phyloP scores from a whole-genome alignment of 768 basidiomycete genomes.

The Lactarius quietus region DNA sequence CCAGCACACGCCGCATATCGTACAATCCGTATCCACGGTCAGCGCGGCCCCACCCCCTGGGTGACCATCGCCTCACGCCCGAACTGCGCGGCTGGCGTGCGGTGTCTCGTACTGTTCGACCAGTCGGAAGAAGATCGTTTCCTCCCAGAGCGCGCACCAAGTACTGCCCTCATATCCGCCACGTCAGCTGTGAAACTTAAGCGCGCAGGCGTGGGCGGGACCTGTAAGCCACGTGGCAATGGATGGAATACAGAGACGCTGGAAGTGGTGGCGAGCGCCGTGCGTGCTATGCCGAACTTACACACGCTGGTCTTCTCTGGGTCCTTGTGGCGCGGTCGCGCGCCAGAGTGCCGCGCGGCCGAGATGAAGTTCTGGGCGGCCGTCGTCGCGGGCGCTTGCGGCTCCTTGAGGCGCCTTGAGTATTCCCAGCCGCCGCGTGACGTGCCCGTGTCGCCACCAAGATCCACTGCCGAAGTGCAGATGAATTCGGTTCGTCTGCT shows the following conservation, averaged over 20 bases:
- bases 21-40: conserved; percentile 3
- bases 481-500: conserved; percentile 1
- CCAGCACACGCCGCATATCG: conserved; percentile 19
- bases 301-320: conserved; percentile 8
- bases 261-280: conserved; percentile 3
- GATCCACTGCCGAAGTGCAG: not conserved
- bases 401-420: not conserved
- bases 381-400: not conserved
- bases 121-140: not conserved
- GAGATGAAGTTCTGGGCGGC: conserved; percentile 6
- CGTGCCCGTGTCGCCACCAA: not conserved
- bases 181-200: not conserved
- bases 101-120: conserved; percentile 12
- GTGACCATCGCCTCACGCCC: conserved; percentile 4
- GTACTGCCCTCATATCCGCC: not conserved
- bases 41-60: conserved; percentile 6
- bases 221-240: not conserved
- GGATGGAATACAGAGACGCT: conserved; percentile 3
- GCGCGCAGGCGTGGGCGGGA: not conserved
- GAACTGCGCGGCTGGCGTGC: conserved; percentile 7
- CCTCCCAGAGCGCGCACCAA: conserved; percentile 5
- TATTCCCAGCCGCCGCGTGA: not conserved
- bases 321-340: not conserved
- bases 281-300: conserved; percentile 7
- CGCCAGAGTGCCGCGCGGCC: not conserved